Evolutionary conservation across 371 early-diverging fungal genomes (phyloP), one percentile per base, ranked within the genome.

Genomic region (Nosema bombycis): DNA sequence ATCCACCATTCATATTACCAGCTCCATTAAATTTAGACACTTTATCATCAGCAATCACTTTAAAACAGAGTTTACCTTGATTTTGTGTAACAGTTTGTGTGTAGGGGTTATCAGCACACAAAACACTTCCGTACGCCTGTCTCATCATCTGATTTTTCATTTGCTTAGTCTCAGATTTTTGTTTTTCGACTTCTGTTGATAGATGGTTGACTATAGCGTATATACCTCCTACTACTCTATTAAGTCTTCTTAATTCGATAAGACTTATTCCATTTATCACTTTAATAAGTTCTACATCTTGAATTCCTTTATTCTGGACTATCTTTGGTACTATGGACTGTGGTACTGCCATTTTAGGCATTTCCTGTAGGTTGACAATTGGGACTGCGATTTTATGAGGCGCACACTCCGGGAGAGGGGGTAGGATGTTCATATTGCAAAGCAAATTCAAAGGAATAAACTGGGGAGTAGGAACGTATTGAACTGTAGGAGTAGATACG

Each of bases 371-470:
- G 18, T 46, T 46, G 1, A 66, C 10, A 32, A 34, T 66, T 1
- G 34, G 15, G 3, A 37, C 6, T 28, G n/a, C 6, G 10, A 66
- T 6, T 66, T 66, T 66, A 23, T 66, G 34, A 2, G 2, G 33
- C 6, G n/a, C 38, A 37, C 66, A 66, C 10, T 66, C 66, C 4
- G 6, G 28, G 18, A 37, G 1, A 2, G 10, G 12, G 2, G 66
- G 66, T 3, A 4, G 24, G 10, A 66, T 38, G n/a, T 66, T 66
- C 66, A 66, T 66, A 37, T 66, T 66, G 36, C 66, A 66, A 21
- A 66, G 18, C 6, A 23, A 32, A 21, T 34, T 2, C 6, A 66
- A 12, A 14, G 33, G 21, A 21, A 66, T 66, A 66, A 66, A 66
- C 10, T 58, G 10, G 14, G 10, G 58, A 10, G 46, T 10, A 10